These are phyloP conservation scores for Teratosphaeriaceae sp. DNA, from an alignment of 2,329 filamentous ascomycete species.

Conservation along the genomic window DNA sequence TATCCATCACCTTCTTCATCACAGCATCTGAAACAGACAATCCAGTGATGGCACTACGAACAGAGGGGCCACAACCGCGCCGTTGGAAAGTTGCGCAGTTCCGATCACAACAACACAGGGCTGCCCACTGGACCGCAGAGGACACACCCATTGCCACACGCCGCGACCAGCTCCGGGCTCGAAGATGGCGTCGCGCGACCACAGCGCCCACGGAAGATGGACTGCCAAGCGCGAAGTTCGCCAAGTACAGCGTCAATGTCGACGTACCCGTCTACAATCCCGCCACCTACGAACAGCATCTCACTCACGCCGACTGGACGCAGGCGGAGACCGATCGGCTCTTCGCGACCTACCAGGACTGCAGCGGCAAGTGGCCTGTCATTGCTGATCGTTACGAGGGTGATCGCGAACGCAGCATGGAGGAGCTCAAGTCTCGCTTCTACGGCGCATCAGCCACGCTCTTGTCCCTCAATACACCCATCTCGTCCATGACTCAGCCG, in stretches of 20 bases:
- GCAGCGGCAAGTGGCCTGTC: constrained; percentile 82
- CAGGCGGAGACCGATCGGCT: constrained; percentile 93
- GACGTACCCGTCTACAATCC: constrained; percentile 76
- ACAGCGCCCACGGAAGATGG: not conserved
- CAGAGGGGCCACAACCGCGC: not conserved
- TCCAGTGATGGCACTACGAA: not conserved
- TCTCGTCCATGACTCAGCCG: constrained; percentile 77
- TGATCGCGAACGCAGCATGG: constrained; percentile 56
- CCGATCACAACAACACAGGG: not conserved
- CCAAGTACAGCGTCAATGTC: constrained; percentile 81
- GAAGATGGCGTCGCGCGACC: constrained; percentile 1
- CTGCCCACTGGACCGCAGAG: not conserved
- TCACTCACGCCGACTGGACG: constrained; percentile 74
- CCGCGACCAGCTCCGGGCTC: not conserved
- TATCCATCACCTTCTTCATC: too few relatives aligned
- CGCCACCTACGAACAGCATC: constrained; percentile 71
- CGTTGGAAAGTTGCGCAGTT: not conserved
- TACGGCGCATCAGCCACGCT: constrained; percentile 80
- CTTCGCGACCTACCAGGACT: constrained; percentile 66
- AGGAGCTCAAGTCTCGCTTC: constrained; percentile 87
- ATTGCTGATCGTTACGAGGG: constrained; percentile 77
- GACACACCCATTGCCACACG: not conserved
- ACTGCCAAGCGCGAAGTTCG: constrained; percentile 45
- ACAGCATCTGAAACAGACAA: not conserved
- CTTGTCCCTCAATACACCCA: constrained; percentile 72